These are phyloP conservation scores for Heliocybe sulcata DNA, from an alignment of 1,284 basidiomycete species.

Conservation along the genomic window DNA sequence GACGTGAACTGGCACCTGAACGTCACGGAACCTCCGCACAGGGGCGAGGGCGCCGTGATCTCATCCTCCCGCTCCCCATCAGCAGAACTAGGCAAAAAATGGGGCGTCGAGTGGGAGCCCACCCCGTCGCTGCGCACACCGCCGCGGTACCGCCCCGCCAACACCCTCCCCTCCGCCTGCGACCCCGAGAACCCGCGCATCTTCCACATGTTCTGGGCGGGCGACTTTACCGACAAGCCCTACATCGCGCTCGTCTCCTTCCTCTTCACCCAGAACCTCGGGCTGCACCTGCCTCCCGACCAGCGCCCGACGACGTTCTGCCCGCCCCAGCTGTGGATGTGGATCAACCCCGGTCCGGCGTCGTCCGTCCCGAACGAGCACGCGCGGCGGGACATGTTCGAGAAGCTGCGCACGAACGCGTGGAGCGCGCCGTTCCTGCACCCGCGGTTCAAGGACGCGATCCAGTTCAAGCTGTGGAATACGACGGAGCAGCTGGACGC, in stretches of 20 bases:
- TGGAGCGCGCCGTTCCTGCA: slow-evolving; percentile 85
- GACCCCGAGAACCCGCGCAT: slow-evolving; percentile 65
- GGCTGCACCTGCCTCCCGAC: slow-evolving; percentile 42
- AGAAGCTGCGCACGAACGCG: slow-evolving; percentile 64
- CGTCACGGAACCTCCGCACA: slow-evolving; percentile 14
- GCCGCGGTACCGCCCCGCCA: slow-evolving; percentile 46
- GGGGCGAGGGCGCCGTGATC: slow-evolving; percentile 10
- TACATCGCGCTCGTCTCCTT: slow-evolving; percentile 76
- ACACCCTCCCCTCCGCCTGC: slow-evolving; percentile 49
- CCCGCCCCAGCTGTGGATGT: slow-evolving; percentile 78
- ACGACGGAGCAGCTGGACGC: slow-evolving; percentile 85
- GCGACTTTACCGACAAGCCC: slow-evolving; percentile 80
- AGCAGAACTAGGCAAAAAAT: slow-evolving; percentile 32
- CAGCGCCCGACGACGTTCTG: slow-evolving; percentile 39
- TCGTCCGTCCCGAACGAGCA: slow-evolving; percentile 66
- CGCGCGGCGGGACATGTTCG: slow-evolving; percentile 63
- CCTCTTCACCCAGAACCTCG: slow-evolving; percentile 78
- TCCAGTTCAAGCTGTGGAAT: slow-evolving; percentile 87
- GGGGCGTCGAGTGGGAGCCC: slow-evolving; percentile 25
- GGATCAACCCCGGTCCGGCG: slow-evolving; percentile 79
- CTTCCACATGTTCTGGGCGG: slow-evolving; percentile 86
- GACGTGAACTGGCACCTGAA: slow-evolving; percentile 16
- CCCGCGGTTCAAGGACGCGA: slow-evolving; percentile 69
- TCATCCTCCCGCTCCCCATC: slow-evolving; percentile 16
- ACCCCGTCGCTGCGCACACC: slow-evolving; percentile 4